Evolutionary conservation across 768 basidiomycete genomes (phyloP).

Genomic region (button mushroom (Agaricus bisporus)): DNA sequence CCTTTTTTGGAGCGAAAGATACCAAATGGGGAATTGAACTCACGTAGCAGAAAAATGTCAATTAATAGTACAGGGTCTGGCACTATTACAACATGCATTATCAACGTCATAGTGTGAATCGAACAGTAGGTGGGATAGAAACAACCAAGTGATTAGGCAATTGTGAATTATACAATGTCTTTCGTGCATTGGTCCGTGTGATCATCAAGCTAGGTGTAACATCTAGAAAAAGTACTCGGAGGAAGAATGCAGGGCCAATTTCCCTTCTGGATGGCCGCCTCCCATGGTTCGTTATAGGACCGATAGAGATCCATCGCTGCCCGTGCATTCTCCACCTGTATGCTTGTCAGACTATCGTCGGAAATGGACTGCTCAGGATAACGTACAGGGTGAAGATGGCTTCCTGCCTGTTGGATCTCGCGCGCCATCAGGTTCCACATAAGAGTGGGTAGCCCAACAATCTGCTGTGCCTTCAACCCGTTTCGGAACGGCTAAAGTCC

Average conservation of each 20-base stretch:
- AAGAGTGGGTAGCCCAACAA: constrained; percentile 71
- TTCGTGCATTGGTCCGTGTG: neutral
- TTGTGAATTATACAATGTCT: constrained; percentile 1
- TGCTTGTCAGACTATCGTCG: neutral
- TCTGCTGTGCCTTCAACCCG: constrained; percentile 59
- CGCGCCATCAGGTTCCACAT: constrained; percentile 81
- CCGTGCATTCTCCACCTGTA: constrained; percentile 73
- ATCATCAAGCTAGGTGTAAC: constrained; percentile 46
- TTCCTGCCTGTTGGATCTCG: constrained; percentile 60
- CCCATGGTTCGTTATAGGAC: constrained; percentile 62
- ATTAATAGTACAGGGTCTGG: neutral
- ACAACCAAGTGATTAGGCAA: constrained; percentile 6
- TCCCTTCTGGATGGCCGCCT: constrained; percentile 46
- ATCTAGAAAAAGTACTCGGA: constrained; percentile 75
- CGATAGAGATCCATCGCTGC: constrained; percentile 49
- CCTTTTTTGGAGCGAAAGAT: constrained; percentile 27
- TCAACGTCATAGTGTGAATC: constrained; percentile 3
- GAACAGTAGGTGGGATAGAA: neutral
- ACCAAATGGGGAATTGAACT: constrained; percentile 21
- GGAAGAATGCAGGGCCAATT: constrained; percentile 76
- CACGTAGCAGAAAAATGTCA: neutral
- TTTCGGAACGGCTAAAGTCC: constrained; percentile 60
- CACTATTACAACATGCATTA: neutral
- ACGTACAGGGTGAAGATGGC: constrained; percentile 62
- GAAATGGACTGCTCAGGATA: neutral